Evolutionary conservation across 2,329 filamentous ascomycete genomes (phyloP).

Genomic region (Talaromyces sp.): DNA sequence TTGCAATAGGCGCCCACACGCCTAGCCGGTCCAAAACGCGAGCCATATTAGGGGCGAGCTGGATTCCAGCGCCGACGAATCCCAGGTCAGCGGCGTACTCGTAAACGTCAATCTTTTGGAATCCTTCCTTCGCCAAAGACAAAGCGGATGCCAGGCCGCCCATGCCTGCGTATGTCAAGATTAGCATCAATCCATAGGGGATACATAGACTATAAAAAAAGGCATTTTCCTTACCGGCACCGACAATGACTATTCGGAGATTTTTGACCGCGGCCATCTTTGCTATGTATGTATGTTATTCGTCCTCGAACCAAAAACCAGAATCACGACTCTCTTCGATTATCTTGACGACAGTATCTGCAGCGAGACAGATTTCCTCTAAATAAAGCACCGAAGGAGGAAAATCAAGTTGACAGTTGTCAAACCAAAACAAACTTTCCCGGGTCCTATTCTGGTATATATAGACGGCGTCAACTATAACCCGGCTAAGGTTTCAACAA

Average conservation of each 20-base stretch:
- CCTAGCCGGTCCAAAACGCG: constrained; percentile 68
- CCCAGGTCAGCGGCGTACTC: constrained; percentile 69
- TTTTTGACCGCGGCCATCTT: constrained; percentile 26
- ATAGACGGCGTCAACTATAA: not conserved
- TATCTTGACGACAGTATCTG: not conserved
- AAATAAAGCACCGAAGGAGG: not conserved
- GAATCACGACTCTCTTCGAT: not conserved
- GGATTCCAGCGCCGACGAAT: constrained; percentile 80
- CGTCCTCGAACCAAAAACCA: not conserved
- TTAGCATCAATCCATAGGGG: not conserved
- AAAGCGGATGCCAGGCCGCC: constrained; percentile 69
- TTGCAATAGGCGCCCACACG: constrained; percentile 66
- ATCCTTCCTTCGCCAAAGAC: constrained; percentile 70
- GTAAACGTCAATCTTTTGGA: constrained; percentile 67
- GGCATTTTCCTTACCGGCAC: constrained; percentile 40
- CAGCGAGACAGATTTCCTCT: not conserved
- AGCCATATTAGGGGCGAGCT: constrained; percentile 77
- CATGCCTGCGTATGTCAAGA: constrained; percentile 55
- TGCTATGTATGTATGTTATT: not conserved
- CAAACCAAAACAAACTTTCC: not conserved
- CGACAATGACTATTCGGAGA: constrained; percentile 42
- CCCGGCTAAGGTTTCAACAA: not conserved
- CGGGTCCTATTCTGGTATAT: not conserved
- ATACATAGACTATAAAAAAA: not conserved
- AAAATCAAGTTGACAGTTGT: not conserved